Conservation (phyloP, 2,329 filamentous ascomycete genomes). For the Scolecobasidium constrictum region DNA sequence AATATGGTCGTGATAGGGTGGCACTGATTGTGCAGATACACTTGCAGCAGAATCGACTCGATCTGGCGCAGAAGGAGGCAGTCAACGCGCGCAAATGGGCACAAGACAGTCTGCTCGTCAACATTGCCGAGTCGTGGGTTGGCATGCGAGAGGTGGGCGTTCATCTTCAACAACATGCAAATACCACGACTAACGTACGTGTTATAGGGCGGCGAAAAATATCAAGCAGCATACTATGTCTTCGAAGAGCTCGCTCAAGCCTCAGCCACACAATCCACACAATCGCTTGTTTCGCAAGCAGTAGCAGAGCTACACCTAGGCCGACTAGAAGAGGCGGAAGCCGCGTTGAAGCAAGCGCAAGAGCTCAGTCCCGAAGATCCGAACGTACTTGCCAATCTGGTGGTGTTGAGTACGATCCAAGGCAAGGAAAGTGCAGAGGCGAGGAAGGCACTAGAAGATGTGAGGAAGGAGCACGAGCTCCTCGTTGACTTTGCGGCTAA, state of each 20-base stretch:
- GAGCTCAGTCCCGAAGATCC: constrained; percentile 60
- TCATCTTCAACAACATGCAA: neutral
- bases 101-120: constrained; percentile 86
- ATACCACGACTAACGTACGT: constrained; percentile 18
- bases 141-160: constrained; percentile 66
- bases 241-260: constrained; percentile 92
- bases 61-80: constrained; percentile 85
- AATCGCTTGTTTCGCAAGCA: constrained; percentile 75
- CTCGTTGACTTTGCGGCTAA: constrained; percentile 71
- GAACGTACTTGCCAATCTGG: constrained; percentile 69
- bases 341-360: constrained; percentile 70
- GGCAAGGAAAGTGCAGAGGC: constrained; percentile 61
- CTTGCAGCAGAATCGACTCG: constrained; percentile 79
- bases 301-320: constrained; percentile 87
- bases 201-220: constrained; percentile 76
- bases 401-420: constrained; percentile 67
- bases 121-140: constrained; percentile 92
- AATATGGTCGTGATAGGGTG: constrained; percentile 43
- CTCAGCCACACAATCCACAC: constrained; percentile 64
- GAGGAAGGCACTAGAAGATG: constrained; percentile 38
- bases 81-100: constrained; percentile 81
- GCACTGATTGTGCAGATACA: constrained; percentile 87
- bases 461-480: constrained; percentile 57
- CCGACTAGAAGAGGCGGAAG: constrained; percentile 77
- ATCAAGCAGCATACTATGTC: constrained; percentile 95